Conservation (phyloP, 768 basidiomycete genomes). For the Suillus tomentosus region DNA sequence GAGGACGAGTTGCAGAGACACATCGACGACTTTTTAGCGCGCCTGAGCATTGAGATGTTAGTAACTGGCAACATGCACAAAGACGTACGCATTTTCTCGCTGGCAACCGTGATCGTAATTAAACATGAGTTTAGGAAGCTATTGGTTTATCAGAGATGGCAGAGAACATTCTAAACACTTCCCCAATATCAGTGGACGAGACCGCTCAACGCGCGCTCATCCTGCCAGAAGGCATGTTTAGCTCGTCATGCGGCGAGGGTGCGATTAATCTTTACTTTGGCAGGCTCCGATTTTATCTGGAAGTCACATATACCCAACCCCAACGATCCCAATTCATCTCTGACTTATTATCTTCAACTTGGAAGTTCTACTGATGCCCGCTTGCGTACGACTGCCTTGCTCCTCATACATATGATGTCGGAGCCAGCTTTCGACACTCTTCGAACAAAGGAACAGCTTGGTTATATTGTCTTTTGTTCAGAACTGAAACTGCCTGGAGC, state of each 20-base stretch:
- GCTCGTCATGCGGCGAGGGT: not conserved
- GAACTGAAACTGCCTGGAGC: conserved; percentile 60
- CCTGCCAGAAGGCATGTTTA: conserved; percentile 61
- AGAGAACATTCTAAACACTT: conserved; percentile 62
- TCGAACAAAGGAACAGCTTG: conserved; percentile 93
- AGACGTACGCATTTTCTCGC: conserved; percentile 53
- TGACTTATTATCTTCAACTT: conserved; percentile 85
- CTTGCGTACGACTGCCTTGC: conserved; percentile 63
- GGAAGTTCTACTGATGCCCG: conserved; percentile 67
- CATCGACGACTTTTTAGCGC: conserved; percentile 56
- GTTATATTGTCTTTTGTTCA: conserved; percentile 81
- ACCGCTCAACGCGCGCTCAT: conserved; percentile 61
- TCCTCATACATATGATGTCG: conserved; percentile 82
- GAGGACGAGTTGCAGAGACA: conserved; percentile 70
- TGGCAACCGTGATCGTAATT: not conserved
- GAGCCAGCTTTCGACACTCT: conserved; percentile 92
- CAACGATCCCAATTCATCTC: conserved; percentile 82
- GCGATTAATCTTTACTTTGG: conserved; percentile 15
- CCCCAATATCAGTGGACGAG: conserved; percentile 56
- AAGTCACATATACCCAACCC: conserved; percentile 71
- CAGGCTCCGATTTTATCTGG: conserved; percentile 75
- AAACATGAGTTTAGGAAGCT: conserved; percentile 60
- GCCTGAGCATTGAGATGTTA: conserved; percentile 70
- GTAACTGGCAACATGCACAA: conserved; percentile 84
- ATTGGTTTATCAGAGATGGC: conserved; percentile 67